A percentile compares a stretch with the other conserved stretches of the same genome.
phyloP scores from a whole-genome alignment of 345 rosid species.

The Anacardium occidentale region DNA sequence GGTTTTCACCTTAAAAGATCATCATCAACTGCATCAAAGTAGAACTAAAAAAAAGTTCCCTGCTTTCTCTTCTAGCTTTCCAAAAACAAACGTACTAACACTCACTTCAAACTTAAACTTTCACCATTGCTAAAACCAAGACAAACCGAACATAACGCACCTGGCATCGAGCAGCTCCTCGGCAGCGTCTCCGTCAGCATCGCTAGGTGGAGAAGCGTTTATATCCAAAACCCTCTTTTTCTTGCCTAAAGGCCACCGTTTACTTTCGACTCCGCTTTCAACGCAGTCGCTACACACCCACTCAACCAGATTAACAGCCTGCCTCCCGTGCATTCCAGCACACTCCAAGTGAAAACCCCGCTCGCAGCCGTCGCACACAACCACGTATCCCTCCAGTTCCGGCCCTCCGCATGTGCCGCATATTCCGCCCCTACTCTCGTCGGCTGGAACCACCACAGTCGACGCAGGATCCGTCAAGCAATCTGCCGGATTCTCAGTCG shows the following conservation, averaged over 20 bases:
- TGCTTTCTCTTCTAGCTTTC: too few relatives aligned
- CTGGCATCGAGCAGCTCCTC: conserved; percentile 49
- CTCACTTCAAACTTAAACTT: neutral
- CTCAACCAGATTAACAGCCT: conserved; percentile 40
- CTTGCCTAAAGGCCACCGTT: conserved; percentile 82
- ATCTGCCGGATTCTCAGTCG: conserved; percentile 37
- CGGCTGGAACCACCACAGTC: conserved; percentile 43
- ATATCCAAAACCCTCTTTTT: conserved; percentile 79
- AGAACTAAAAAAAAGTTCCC: too few relatives aligned
- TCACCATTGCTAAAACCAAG: conserved; percentile 2
- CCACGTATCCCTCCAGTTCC: conserved; percentile 39
- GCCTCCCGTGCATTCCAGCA: conserved; percentile 38
- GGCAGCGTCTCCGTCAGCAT: conserved; percentile 51
- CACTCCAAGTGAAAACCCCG: conserved; percentile 72
- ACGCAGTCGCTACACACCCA: conserved; percentile 80
- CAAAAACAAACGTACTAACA: neutral
- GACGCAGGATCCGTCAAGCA: conserved; percentile 53
- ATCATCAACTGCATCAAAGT: too few relatives aligned
- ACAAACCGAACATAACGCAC: conserved; percentile 28
- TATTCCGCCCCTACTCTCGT: conserved; percentile 27
- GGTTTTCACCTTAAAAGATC: too few relatives aligned
- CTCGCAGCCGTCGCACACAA: conserved; percentile 95
- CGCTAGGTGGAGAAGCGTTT: conserved; percentile 92
- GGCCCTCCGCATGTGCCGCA: conserved; percentile 64
- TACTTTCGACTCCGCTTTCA: conserved; percentile 57